Percentiles rank a stretch among this genome's conserved stretches.
Conservation (phyloP, 2,329 filamentous ascomycete genomes). For the Leptosphaerulina australis region DNA sequence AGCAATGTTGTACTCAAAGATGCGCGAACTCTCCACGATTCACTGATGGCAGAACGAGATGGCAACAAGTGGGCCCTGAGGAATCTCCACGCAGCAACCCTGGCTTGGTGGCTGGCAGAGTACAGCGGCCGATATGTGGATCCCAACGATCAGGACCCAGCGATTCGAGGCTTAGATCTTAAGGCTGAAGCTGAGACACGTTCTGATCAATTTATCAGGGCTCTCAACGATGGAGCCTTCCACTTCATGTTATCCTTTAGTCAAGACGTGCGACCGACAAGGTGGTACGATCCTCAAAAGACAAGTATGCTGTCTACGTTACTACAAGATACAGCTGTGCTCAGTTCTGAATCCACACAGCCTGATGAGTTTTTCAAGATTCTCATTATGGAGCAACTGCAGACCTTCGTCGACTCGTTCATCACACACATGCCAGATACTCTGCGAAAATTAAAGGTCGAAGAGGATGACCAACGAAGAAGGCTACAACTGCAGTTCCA, state of each 20-base stretch:
- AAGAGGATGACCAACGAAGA: slow-evolving; percentile 84
- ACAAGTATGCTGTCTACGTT: slow-evolving; percentile 81
- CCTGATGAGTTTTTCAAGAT: slow-evolving; percentile 75
- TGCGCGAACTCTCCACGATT: slow-evolving; percentile 71
- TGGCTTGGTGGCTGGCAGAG: slow-evolving; percentile 87
- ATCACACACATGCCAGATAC: slow-evolving; percentile 96
- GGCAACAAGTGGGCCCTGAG: slow-evolving; percentile 73
- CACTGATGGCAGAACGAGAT: slow-evolving; percentile 70
- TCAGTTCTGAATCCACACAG: slow-evolving; percentile 69
- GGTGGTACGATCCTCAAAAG: slow-evolving; percentile 88
- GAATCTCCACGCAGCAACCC: slow-evolving; percentile 78
- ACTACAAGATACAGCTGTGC: slow-evolving; percentile 75
- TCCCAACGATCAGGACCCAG: slow-evolving; percentile 62
- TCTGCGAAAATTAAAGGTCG: slow-evolving; percentile 79
- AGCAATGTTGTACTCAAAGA: slow-evolving; percentile 69
- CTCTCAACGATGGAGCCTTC: slow-evolving; percentile 86
- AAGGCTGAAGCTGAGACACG: slow-evolving; percentile 71
- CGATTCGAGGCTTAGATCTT: slow-evolving; percentile 63
- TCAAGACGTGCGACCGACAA: slow-evolving; percentile 76
- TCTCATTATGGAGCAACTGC: slow-evolving; percentile 78
- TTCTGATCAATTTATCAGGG: slow-evolving; percentile 74
- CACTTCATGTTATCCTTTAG: slow-evolving; percentile 89
- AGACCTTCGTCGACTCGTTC: slow-evolving; percentile 87
- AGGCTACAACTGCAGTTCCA: slow-evolving; percentile 53
- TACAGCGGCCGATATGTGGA: slow-evolving; percentile 91